These are phyloP conservation scores for Picochlorum costavermella DNA, from an alignment of 139 green algal genomes.

Conservation along the genomic window DNA sequence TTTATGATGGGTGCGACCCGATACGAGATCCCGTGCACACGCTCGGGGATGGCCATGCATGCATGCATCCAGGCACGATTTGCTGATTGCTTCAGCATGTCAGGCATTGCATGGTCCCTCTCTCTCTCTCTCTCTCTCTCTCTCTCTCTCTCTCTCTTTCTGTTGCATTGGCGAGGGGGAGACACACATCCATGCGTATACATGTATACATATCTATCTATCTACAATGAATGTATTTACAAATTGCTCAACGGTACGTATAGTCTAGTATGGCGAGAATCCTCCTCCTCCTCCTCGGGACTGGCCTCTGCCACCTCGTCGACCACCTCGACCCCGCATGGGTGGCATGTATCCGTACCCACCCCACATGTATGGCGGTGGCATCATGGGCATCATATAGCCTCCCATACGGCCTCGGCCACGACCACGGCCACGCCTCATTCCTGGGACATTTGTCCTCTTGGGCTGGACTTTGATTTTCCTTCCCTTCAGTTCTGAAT, in stretches of 20 bases:
- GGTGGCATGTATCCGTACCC: slow-evolving; percentile 22
- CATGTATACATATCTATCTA: too few species aligned
- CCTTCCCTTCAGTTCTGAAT: slow-evolving; percentile 62
- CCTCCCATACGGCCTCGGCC: slow-evolving; percentile 34
- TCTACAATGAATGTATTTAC: not conserved
- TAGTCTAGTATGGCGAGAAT: not conserved
- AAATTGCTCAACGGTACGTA: not conserved
- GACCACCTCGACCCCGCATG: slow-evolving; percentile 12
- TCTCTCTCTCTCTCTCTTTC: too few species aligned
- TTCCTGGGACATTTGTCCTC: slow-evolving; percentile 87
- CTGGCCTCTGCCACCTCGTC: not conserved
- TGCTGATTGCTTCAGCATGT: too few species aligned
- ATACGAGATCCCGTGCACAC: not conserved
- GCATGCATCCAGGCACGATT: too few species aligned
- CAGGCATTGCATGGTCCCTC: too few species aligned
- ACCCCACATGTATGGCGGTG: slow-evolving; percentile 24
- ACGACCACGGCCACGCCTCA: slow-evolving; percentile 63
- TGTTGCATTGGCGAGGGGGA: too few species aligned
- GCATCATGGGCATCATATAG: slow-evolving; percentile 32
- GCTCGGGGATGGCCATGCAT: too few species aligned
- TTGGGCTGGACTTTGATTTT: slow-evolving; percentile 85
- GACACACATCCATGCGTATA: too few species aligned
- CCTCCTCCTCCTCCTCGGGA: not conserved
- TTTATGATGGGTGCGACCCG: not conserved
- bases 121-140: too few species aligned